Evolutionary conservation across 2,329 filamentous ascomycete species (phyloP).

Genomic region (Botryosphaeria agaves): DNA sequence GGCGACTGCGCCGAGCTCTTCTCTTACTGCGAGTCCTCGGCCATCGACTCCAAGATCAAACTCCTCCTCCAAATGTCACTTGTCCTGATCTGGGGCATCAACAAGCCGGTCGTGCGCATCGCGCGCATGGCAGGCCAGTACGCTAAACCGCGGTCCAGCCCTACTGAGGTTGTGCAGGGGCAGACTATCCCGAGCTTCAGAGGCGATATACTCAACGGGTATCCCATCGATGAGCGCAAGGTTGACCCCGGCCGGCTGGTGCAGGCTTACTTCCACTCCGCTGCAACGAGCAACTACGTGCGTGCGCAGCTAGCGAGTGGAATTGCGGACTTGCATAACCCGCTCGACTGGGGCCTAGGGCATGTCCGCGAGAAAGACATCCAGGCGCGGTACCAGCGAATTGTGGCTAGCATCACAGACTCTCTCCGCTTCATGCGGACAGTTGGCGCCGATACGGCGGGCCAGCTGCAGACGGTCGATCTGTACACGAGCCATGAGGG

Average conservation of each 20-base stretch:
- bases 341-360: slow-evolving; percentile 85
- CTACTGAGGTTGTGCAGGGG: slow-evolving; percentile 67
- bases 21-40: slow-evolving; percentile 78
- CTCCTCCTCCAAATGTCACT: slow-evolving; percentile 92
- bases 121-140: slow-evolving; percentile 96
- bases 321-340: slow-evolving; percentile 83
- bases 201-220: slow-evolving; percentile 91
- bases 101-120: slow-evolving; percentile 77
- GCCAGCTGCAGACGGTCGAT: slow-evolving; percentile 78
- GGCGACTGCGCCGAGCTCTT: slow-evolving; percentile 97
- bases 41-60: slow-evolving; percentile 94
- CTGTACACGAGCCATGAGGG: slow-evolving; percentile 94
- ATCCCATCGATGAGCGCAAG: slow-evolving; percentile 52
- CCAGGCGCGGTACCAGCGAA: slow-evolving; percentile 70
- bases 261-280: slow-evolving; percentile 87
- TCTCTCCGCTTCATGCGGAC: slow-evolving; percentile 89
- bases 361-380: slow-evolving; percentile 74
- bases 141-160: slow-evolving; percentile 83
- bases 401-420: slow-evolving; percentile 75
- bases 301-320: slow-evolving; percentile 69
- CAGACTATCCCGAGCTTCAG: slow-evolving; percentile 76
- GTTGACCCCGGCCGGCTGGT: slow-evolving; percentile 76
- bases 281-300: slow-evolving; percentile 86
- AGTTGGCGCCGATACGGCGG: slow-evolving; percentile 72
- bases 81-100: slow-evolving; percentile 77